phyloP scores from a whole-genome alignment of 129 eudicot species.

The Chrysanthemum lavandulifolium region DNA sequence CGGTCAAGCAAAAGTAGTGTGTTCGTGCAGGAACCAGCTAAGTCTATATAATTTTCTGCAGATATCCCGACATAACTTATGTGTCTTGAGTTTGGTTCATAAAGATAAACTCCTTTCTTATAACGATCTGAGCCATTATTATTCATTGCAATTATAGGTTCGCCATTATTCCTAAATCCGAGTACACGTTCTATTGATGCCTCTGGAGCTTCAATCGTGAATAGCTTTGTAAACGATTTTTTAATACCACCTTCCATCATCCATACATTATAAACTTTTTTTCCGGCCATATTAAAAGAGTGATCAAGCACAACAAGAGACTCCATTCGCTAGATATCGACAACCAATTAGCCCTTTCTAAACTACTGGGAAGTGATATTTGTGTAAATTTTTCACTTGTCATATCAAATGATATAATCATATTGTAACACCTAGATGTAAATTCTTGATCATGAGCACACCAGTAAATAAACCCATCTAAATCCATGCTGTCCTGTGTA shows the following conservation, averaged over 20 bases:
- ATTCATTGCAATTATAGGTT: neutral
- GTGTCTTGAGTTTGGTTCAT: neutral
- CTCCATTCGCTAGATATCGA: neutral
- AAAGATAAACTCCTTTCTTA: neutral
- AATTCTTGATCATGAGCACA: neutral
- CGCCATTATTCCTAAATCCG: neutral
- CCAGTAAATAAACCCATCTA: slow-evolving; percentile 12
- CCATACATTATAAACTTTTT: neutral
- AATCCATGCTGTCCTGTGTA: too few relatives aligned
- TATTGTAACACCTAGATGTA: neutral
- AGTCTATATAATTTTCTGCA: neutral
- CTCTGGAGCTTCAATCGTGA: neutral
- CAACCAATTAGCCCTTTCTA: neutral
- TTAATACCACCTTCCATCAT: neutral
- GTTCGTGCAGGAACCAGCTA: slow-evolving; percentile 1
- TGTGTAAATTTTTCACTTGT: slow-evolving; percentile 2
- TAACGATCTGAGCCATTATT: too few relatives aligned
- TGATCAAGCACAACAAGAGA: neutral
- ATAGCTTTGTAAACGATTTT: neutral
- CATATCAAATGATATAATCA: slow-evolving; percentile 17
- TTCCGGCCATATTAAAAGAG: too few relatives aligned
- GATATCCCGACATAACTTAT: neutral
- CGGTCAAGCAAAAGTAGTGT: slow-evolving; percentile 13
- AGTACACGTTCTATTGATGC: neutral
- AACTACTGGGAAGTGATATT: neutral